Percentiles rank a stretch among this genome's conserved stretches.
Conservation (phyloP, 2,329 filamentous ascomycete genomes). For the Stagonosporopsis chrysanthemi region DNA sequence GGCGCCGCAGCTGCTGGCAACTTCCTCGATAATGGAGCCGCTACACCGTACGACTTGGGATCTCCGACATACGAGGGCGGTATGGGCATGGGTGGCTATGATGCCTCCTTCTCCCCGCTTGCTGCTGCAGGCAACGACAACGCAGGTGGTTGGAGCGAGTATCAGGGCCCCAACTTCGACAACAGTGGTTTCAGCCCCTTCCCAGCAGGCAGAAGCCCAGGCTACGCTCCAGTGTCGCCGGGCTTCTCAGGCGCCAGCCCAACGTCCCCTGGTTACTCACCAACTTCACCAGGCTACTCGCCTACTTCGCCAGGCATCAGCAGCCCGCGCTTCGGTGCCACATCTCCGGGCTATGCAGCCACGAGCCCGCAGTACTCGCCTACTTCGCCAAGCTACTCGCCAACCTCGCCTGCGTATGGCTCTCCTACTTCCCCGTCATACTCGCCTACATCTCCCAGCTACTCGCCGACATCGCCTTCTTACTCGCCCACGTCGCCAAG, state of each 20-base stretch:
- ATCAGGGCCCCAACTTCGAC: conserved; percentile 50
- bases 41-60: conserved; percentile 87
- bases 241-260: conserved; percentile 51
- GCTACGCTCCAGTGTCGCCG: conserved; percentile 70
- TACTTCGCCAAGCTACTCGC: conserved; percentile 67
- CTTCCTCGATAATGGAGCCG: conserved; percentile 77
- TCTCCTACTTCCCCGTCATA: conserved; percentile 52
- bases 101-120: conserved; percentile 76
- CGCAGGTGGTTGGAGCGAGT: conserved; percentile 65
- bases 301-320: conserved; percentile 73
- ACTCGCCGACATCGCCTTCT: conserved; percentile 60
- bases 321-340: conserved; percentile 61
- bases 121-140: conserved; percentile 69
- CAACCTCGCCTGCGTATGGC: conserved; percentile 60
- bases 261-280: conserved; percentile 57
- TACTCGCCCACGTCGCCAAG: conserved; percentile 64
- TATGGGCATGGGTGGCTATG: conserved; percentile 67
- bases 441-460: conserved; percentile 65
- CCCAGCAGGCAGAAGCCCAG: conserved; percentile 68
- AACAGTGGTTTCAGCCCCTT: conserved; percentile 72
- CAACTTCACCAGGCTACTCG: conserved; percentile 52
- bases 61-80: conserved; percentile 69
- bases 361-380: conserved; percentile 60
- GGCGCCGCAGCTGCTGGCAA: conserved; percentile 75
- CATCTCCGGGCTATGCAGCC: conserved; percentile 61